Evolutionary conservation across 2,329 filamentous ascomycete genomes (phyloP).

Genomic region (Monosporascus sp.): DNA sequence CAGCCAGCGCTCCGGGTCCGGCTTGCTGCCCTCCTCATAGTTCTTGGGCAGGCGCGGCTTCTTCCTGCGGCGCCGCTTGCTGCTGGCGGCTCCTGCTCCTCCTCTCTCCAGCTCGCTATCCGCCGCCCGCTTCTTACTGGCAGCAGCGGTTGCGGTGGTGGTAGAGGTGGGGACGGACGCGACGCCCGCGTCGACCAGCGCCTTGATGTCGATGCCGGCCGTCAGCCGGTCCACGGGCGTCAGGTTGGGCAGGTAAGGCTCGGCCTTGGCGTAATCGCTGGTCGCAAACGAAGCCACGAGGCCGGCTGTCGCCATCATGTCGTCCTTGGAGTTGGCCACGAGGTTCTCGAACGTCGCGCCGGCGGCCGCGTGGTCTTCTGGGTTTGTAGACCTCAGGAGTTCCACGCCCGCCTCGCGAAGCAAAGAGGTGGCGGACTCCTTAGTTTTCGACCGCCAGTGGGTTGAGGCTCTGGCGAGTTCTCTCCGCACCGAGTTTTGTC

Average conservation of each 20-base stretch:
- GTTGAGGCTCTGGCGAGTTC: conserved; percentile 75
- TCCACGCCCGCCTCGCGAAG: conserved; percentile 78
- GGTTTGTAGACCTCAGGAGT: conserved; percentile 68
- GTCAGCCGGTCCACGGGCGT: conserved; percentile 59
- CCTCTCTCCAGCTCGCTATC: conserved; percentile 30
- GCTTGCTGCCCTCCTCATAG: conserved; percentile 70
- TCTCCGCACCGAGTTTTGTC: conserved; percentile 63
- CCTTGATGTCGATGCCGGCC: conserved; percentile 52
- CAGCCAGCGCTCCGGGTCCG: conserved; percentile 90
- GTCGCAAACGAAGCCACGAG: conserved; percentile 78
- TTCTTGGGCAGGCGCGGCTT: conserved; percentile 59
- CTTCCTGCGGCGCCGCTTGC: conserved; percentile 42
- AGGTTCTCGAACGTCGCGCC: conserved; percentile 75
- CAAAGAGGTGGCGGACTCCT: conserved; percentile 54
- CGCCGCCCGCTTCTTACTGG: conserved; percentile 44
- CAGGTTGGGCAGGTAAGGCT: conserved; percentile 50
- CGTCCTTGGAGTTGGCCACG: conserved; percentile 57
- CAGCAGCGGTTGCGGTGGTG: not conserved
- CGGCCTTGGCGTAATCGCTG: conserved; percentile 49
- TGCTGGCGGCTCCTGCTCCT: conserved; percentile 36
- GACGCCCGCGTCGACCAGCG: conserved; percentile 63
- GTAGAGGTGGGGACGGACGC: conserved; percentile 28
- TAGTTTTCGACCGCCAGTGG: conserved; percentile 68
- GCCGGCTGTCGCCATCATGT: conserved; percentile 70
- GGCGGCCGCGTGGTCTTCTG: conserved; percentile 64